Conservation (phyloP, 192 early-diverging fungal species). For the Podila horticola region DNA sequence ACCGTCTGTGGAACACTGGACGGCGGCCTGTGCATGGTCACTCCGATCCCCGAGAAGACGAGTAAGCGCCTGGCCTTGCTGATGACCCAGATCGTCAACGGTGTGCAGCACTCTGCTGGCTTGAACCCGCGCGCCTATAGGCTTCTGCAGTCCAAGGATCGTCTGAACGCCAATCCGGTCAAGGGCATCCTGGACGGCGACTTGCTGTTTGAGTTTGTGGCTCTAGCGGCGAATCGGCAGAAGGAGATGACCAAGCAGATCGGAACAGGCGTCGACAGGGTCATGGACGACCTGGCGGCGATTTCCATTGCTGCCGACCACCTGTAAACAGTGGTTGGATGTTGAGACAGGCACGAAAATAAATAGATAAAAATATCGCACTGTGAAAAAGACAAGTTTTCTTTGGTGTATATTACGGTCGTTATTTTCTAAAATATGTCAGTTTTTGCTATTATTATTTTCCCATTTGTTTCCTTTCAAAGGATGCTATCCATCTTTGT, state of each 20-base stretch:
- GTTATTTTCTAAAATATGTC: not conserved
- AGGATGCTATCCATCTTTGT: conserved; percentile 92
- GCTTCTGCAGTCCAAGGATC: conserved; percentile 66
- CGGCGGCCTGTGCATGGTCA: conserved; percentile 72
- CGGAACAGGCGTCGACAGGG: conserved; percentile 83
- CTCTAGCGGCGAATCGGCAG: conserved; percentile 75
- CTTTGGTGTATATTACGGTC: not conserved
- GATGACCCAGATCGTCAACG: conserved; percentile 86
- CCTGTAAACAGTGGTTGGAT: conserved; percentile 60
- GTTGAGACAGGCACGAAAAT: not conserved
- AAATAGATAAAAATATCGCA: not conserved
- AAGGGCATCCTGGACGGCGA: conserved; percentile 89
- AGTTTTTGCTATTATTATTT: not conserved
- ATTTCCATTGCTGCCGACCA: conserved; percentile 72
- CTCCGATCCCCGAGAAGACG: conserved; percentile 89
- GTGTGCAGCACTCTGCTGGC: conserved; percentile 84
- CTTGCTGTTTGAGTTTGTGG: conserved; percentile 77
- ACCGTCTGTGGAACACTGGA: conserved; percentile 69
- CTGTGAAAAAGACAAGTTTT: not conserved
- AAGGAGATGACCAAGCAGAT: conserved; percentile 90
- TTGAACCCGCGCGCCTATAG: conserved; percentile 94
- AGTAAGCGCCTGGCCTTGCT: conserved; percentile 91
- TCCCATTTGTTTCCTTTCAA: conserved; percentile 8
- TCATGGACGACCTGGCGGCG: conserved; percentile 85
- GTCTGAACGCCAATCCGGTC: conserved; percentile 77